Base-by-base conservation (phyloP, 495 filamentous ascomycete species). In the Tuber borchii region DNA sequence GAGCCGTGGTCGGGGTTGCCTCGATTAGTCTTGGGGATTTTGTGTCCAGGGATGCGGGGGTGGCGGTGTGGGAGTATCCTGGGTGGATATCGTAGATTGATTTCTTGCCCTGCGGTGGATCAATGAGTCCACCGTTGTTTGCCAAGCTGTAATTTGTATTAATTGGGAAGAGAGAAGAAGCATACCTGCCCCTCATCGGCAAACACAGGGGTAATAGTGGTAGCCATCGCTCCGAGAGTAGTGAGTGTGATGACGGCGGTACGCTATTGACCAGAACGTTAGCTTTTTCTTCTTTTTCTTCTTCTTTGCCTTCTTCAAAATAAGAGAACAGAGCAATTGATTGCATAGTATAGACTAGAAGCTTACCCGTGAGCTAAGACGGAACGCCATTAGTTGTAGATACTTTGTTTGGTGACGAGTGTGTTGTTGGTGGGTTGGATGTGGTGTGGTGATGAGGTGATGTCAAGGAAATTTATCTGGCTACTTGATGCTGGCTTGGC, bases 31-130 rank as follows among this genome's bases (percentile, higher is more conserved):
- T 65, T 34, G 12, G 26, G 56, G 56, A 34, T 34, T 65, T 34
- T 65, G 56, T 65, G 31, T 34, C 26, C 12, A 7, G n/a, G 14
- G 26, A 34, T 16, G 26, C 3, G 26, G 56, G 31, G 74, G 83
- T 69, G 73, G 84, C 74, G 76, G 85, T 77, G 79, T 85, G 85
- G 76, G 84, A 65, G 56, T 65, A 34, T 17, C 14, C 31, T 17
- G 87, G 83, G 83, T 88, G 87, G 84, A 93, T 90, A 83, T 95
- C 92, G 87, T 97, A 97, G 86, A 97, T 95, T 71, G 94, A 89
- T 87, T 96, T 97, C 81, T 90, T 91, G 83, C 56, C 26, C 81
- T 82, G 71, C 0, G 1, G 69, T 45, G 61, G 16, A 43, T 26
- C 19, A 12, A 68, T 75, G 61, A 79, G 75, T 73, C 31, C 16